phyloP scores from a whole-genome alignment of 2,329 filamentous ascomycete species.

The Rhexocercosporidium sp. region DNA sequence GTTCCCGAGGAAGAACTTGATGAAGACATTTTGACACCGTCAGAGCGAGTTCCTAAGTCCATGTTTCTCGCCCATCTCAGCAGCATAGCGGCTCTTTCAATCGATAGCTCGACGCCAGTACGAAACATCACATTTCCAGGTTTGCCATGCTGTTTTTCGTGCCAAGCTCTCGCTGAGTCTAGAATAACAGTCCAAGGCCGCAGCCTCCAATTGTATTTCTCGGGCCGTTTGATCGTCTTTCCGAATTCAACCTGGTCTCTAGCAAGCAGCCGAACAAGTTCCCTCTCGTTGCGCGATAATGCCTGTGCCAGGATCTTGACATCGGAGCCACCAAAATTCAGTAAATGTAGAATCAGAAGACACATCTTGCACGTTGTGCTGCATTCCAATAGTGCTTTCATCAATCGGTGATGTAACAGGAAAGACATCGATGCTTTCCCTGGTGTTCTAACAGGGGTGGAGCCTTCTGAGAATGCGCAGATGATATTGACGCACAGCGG shows the following conservation, averaged over 20 bases:
- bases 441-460: not conserved
- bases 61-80: not conserved
- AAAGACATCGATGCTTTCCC: not conserved
- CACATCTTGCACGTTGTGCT: constrained; percentile 2
- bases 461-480: not conserved
- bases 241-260: not conserved
- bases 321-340: not conserved
- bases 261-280: not conserved
- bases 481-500: constrained; percentile 1
- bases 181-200: not conserved
- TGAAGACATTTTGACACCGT: not conserved
- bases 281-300: not conserved
- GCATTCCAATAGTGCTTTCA: not conserved
- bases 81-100: not conserved
- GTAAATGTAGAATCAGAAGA: not conserved
- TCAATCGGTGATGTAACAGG: not conserved
- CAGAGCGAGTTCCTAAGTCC: not conserved
- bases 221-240: not conserved
- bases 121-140: not conserved
- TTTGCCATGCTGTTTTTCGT: not conserved
- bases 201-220: not conserved
- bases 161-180: not conserved
- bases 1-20: not conserved
- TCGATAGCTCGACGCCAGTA: not conserved
- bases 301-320: not conserved